Conservation (phyloP, 192 early-diverging fungal species). For the Diversispora eburnea region DNA sequence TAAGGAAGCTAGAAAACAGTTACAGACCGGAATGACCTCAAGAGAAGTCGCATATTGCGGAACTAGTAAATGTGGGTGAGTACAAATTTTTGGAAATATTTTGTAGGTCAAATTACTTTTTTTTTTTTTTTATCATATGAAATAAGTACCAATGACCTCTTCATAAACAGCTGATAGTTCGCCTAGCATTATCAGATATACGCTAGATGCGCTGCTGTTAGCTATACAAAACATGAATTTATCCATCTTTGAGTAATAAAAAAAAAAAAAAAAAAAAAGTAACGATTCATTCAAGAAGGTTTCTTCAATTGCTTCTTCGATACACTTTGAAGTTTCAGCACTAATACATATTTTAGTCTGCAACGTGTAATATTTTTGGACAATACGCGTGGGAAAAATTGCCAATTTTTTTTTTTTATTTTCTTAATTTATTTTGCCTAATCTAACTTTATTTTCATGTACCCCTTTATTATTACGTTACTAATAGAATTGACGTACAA, state of each 20-base stretch:
- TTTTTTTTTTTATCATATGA: background rate
- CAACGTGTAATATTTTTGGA: no score
- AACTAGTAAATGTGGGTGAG: slow-evolving; percentile 52
- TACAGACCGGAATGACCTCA: slow-evolving; percentile 43
- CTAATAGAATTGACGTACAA: slow-evolving; percentile 35
- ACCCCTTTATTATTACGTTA: background rate
- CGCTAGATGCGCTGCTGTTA: no score
- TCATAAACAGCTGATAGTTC: background rate
- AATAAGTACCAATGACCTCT: no score
- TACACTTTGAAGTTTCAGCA: no score
- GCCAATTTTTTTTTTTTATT: background rate
- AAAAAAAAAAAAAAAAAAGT: no score
- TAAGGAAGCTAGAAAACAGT: slow-evolving; percentile 42
- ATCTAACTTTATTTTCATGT: background rate
- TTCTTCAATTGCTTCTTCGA: no score
- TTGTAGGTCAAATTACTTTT: background rate
- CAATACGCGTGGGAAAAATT: no score
- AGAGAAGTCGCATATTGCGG: slow-evolving; percentile 47
- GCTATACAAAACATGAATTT: no score
- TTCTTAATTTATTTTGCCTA: background rate
- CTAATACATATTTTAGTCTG: no score
- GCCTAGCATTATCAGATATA: background rate
- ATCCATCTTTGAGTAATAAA: no score
- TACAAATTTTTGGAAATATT: background rate
- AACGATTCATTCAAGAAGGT: no score